Evolutionary conservation across 208 protist species (phyloP).

Genomic region (Leishmania mexicana): DNA sequence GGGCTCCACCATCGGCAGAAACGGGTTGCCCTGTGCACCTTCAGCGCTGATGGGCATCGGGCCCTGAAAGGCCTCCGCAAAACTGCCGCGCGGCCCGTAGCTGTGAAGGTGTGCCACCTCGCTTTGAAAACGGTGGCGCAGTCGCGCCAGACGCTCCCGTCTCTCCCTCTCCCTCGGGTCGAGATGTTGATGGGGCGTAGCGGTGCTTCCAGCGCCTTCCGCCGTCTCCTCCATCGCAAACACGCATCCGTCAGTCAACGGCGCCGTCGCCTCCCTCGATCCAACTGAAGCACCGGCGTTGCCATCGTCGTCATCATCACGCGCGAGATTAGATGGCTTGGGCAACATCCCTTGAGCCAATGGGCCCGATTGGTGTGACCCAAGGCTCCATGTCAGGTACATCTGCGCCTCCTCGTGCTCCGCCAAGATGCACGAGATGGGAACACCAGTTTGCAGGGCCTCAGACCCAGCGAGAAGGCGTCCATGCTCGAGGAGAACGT

Average conservation of each 20-base stretch:
- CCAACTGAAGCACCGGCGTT: too few species aligned
- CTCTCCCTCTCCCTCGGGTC: background rate
- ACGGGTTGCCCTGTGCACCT: background rate
- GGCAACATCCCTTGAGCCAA: background rate
- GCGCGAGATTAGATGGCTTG: too few species aligned
- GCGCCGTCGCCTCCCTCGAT: too few species aligned
- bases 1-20: background rate
- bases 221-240: background rate
- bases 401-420: slow-evolving; percentile 20
- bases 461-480: slow-evolving; percentile 37
- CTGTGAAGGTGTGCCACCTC: slow-evolving; percentile 12
- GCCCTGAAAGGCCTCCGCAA: background rate
- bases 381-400: slow-evolving; percentile 21
- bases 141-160: background rate
- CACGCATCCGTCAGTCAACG: background rate
- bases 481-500: slow-evolving; percentile 18
- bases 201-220: background rate
- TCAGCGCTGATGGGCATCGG: background rate
- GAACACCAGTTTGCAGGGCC: slow-evolving; percentile 47
- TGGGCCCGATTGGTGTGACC: background rate
- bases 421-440: slow-evolving; percentile 26
- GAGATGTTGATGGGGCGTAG: background rate
- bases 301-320: background rate
- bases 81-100: background rate
- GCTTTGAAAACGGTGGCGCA: background rate